Base-by-base conservation (phyloP, 2,329 filamentous ascomycete genomes). In the Aspergillus novofumigatus region DNA sequence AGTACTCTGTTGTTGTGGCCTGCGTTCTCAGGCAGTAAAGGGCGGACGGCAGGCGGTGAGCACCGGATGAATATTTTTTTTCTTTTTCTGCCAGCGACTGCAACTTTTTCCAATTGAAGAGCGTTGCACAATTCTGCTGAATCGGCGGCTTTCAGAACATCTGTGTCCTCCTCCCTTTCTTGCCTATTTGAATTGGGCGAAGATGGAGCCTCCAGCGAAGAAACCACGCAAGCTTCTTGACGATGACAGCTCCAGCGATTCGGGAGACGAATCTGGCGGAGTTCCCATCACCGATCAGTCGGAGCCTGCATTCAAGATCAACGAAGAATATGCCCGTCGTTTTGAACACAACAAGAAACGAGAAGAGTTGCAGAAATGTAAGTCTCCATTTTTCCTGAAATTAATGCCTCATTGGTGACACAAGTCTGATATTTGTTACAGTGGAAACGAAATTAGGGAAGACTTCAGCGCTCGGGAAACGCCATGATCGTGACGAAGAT, bases 321-420 rank as follows among this genome's bases (percentile, higher is more conserved):
- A 99, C 75, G 81, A 92, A 72, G 91, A 95, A 53, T 99, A 88
- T 73, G 94, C 94, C 47, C 86, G 84, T 65, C 83, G 91, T 44
- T 97, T 96, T 67, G 94, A 99, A 74, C 84, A 97, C 77, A 99
- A 99, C 78, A 97, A 97, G 80, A 96, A 96, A 78, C 85, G 93
- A 57, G 92, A 96, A 71, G 94, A 99, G 72, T 79, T 86, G 62
- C 87, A 92, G 75, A 69, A 71, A 59, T 62, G 71, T 75, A 72
- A 60, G 69, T 65, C 20, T 57, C 32, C 6, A 7, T 25, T 25
- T 25, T 25, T 10, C 44, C 21, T 11, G 44, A 10, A n/a, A 47
- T 47, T 17, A 10, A 14, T 7, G 2, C 11, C 26, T 17, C 6
- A 17, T 17, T 11, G 3, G 7, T 6, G 2, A 11, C 6, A 47